Base-by-base conservation (phyloP, 2,329 filamentous ascomycete genomes). In the Paecilomyces sp. region DNA sequence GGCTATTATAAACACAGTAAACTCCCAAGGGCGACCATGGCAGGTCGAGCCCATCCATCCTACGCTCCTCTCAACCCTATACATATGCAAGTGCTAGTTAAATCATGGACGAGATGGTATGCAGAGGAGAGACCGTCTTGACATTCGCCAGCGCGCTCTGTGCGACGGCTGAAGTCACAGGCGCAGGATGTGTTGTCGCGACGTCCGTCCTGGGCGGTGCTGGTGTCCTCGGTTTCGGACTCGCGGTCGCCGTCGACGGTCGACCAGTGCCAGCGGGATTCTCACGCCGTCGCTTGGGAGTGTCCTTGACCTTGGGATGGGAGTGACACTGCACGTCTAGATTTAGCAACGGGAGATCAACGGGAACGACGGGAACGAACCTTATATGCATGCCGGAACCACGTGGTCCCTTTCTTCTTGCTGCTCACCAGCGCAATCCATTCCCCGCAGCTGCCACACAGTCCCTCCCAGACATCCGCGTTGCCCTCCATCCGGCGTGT, bases 341-440 rank as follows among this genome's bases (percentile, higher is more conserved):
- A 25, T 57, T 22, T 18, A 47, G 41, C n/a, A 18, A 47, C 41
- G 41, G 41, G 41, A 47, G 41, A 47, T 47, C 41, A 47, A 22
- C 41, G n/a, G 11, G n/a, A 47, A 22, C 56, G 33, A 33, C 8
- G 12, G 3, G 6, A 55, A 72, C 78, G 72, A 75, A 90, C 88
- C 83, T 93, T 94, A 79, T 94, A 94, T 54, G 90, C 90, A 74
- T 95, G 91, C 65, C 91, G 82, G 74, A 93, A 95, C 90, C 90
- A 95, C 3, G 90, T 92, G 0, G 90, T 95, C n/a, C 90, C 90
- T 78, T 93, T 92, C 80, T 93, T 93, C 78, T 93, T 93, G 72
- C 87, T 91, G 77, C 88, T 92, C 51, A 69, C 65, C 15, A 72
- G 60, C 25, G 68, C 65, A 47, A 71, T 67, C 70, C 70, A 73